Conservation (phyloP, 2,329 filamentous ascomycete genomes). For the Tolypocladium ophioglossoides region DNA sequence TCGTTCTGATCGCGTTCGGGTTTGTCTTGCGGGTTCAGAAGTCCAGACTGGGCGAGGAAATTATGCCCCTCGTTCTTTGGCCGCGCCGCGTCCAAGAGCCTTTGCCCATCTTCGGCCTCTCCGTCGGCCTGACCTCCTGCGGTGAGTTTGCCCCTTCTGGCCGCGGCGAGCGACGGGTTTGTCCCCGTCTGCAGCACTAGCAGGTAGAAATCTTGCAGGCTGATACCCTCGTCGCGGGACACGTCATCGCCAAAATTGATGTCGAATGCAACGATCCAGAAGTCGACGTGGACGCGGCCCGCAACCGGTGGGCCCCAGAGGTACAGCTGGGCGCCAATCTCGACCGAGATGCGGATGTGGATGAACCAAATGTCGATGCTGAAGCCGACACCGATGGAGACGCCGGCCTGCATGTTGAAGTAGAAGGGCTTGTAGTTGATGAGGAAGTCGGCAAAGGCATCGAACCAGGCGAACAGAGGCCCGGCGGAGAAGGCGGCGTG, state of each 20-base stretch:
- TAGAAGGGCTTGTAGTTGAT: conserved; percentile 29
- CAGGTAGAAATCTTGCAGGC: too few species aligned
- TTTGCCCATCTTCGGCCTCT: too few species aligned
- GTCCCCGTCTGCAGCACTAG: too few species aligned
- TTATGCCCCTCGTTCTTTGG: too few species aligned
- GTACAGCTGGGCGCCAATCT: conserved; percentile 9
- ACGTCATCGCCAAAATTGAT: conserved; percentile 9
- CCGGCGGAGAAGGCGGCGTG: conserved; percentile 1
- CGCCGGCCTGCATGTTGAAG: conserved; percentile 15
- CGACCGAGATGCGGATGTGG: conserved; percentile 8
- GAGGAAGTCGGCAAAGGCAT: conserved; percentile 28
- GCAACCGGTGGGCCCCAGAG: conserved; percentile 11
- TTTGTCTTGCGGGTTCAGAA: too few species aligned
- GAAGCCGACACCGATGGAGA: conserved; percentile 17
- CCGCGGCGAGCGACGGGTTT: too few species aligned
- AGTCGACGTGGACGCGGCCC: conserved; percentile 14
- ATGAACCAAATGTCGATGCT: conserved; percentile 17
- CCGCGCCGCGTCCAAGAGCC: too few species aligned
- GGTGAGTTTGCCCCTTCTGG: too few species aligned
- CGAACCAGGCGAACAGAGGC: conserved; percentile 18
- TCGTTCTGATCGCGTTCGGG: too few species aligned
- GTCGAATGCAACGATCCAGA: conserved; percentile 14
- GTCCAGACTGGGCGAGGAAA: too few species aligned
- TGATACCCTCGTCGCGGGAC: too few species aligned
- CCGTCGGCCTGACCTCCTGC: too few species aligned